Conservation (phyloP, 2,329 filamentous ascomycete genomes). For the Fusarium oxysporum region DNA sequence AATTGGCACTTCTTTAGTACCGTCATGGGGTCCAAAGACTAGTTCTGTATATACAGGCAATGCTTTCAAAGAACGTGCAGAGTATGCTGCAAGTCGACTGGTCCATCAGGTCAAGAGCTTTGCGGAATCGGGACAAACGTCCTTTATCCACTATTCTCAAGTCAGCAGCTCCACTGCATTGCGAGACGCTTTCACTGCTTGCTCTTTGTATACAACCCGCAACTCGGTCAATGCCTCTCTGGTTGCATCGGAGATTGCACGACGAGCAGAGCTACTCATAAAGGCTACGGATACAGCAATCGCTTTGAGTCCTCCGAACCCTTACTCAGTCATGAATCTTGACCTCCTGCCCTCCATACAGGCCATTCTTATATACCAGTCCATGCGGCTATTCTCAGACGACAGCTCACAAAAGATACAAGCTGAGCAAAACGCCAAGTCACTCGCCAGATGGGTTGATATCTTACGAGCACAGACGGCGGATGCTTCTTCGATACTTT, state of each 20-base stretch:
- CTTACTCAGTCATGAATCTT: fast-evolving
- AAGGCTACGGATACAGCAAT: neutral
- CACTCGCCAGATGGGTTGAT: fast-evolving
- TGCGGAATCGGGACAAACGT: neutral
- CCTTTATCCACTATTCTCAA: neutral
- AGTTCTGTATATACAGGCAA: neutral
- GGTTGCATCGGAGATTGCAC: neutral
- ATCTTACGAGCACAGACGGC: neutral
- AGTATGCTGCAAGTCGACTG: neutral
- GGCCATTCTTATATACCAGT: neutral
- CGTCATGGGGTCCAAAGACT: fast-evolving
- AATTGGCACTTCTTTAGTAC: fast-evolving
- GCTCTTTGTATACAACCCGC: fast-evolving
- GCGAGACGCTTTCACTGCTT: neutral
- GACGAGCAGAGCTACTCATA: neutral
- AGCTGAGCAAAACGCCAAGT: neutral
- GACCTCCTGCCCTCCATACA: neutral
- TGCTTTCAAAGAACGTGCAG: neutral
- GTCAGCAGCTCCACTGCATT: fast-evolving
- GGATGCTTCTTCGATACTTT: too few species aligned
- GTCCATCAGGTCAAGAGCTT: neutral
- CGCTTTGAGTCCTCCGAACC: fast-evolving
- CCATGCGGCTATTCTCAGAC: fast-evolving
- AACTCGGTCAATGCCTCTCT: neutral
- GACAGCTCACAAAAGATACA: fast-evolving